A percentile compares a stretch with the other conserved stretches of the same genome.
phyloP scores from a whole-genome alignment of 257 asterid species.

The Verbena officinalis region DNA sequence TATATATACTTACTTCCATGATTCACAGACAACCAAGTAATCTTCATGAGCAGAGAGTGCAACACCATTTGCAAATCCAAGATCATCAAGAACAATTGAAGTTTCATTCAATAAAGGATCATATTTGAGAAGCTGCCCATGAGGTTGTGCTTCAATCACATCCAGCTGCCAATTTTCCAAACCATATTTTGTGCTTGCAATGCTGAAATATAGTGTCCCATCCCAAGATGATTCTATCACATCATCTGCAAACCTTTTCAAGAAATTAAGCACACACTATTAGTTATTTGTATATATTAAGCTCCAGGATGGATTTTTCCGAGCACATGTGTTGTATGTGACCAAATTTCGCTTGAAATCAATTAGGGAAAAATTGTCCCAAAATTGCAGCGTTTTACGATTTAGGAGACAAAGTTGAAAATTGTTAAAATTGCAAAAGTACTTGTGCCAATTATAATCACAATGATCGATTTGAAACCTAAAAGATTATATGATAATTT shows the following conservation, averaged over 20 bases:
- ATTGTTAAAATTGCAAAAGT: too few relatives aligned
- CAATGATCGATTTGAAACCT: too few relatives aligned
- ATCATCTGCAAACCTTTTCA: constrained; percentile 62
- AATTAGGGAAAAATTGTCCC: too few relatives aligned
- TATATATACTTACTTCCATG: constrained; percentile 56
- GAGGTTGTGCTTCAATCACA: constrained; percentile 52
- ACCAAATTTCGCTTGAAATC: too few relatives aligned
- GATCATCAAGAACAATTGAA: constrained; percentile 47
- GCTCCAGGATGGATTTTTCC: too few relatives aligned
- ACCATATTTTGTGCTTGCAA: constrained; percentile 54
- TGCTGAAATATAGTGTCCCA: constrained; percentile 66
- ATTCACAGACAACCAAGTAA: constrained; percentile 63
- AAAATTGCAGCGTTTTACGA: too few relatives aligned
- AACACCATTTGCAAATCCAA: constrained; percentile 68
- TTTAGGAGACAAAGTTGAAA: too few relatives aligned
- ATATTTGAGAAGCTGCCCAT: constrained; percentile 66
- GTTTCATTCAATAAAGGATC: constrained; percentile 41
- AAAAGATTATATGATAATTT: too few relatives aligned
- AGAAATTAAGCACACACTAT: background rate
- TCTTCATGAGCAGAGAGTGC: constrained; percentile 57
- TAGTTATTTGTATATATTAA: too few relatives aligned
- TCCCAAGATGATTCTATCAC: constrained; percentile 59
- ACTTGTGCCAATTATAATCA: too few relatives aligned
- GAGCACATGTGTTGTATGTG: too few relatives aligned
- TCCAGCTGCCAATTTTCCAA: constrained; percentile 55